phyloP scores from a whole-genome alignment of 257 asterid genomes.

The Solanum dulcamara region DNA sequence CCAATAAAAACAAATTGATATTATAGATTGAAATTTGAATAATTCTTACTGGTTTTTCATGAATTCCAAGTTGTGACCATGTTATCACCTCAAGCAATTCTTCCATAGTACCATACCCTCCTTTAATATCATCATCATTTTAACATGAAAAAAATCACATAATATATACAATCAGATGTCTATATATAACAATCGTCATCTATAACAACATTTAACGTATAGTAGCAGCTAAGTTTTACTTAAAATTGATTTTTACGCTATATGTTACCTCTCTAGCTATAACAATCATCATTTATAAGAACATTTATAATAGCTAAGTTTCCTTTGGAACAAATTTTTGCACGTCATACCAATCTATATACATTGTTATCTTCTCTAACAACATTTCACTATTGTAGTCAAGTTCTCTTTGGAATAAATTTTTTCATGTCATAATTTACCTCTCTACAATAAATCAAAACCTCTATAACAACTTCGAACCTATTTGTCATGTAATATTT shows the following conservation, averaged over 20 bases:
- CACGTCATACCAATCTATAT: not conserved
- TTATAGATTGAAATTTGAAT: not conserved
- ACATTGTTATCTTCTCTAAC: not conserved
- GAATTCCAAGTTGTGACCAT: constrained; percentile 44
- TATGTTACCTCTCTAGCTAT: not conserved
- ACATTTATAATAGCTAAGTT: no score
- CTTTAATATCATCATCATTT: constrained; percentile 13
- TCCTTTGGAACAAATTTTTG: no score
- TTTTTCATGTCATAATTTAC: not conserved
- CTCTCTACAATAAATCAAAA: not conserved
- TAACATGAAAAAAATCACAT: not conserved
- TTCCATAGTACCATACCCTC: constrained; percentile 65
- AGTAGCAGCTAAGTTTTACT: not conserved
- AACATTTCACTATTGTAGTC: not conserved
- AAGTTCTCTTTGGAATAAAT: not conserved
- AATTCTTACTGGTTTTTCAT: constrained; percentile 31
- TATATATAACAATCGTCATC: not conserved
- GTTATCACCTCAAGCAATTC: constrained; percentile 62
- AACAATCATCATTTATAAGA: not conserved
- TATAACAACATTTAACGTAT: not conserved
- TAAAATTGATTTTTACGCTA: not conserved
- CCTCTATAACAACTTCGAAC: not conserved
- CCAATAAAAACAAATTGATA: not conserved
- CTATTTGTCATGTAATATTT: not conserved
- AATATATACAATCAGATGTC: not conserved